Percentiles rank a stretch among this genome's conserved stretches.
Conservation (phyloP, 106 monocot species). For the Dioscorea zingiberensis region DNA sequence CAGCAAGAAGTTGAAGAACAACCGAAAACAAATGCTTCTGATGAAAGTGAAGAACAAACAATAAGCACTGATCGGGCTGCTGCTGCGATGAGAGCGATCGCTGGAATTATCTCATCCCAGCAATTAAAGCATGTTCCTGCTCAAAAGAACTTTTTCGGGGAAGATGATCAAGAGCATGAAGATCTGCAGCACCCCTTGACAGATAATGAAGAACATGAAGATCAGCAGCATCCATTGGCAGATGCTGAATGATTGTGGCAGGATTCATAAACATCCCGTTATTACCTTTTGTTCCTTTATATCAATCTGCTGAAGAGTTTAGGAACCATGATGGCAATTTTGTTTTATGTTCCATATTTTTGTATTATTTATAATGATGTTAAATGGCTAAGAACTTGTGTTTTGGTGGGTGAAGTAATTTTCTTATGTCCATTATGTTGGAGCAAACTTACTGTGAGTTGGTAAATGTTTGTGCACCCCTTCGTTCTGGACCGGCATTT, state of each 20-base stretch:
- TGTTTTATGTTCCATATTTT: no score
- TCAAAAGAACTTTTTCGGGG: conserved; percentile 32
- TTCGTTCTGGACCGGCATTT: no score
- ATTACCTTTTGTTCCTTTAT: no score
- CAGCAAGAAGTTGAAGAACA: conserved; percentile 16
- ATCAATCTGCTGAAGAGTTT: no score
- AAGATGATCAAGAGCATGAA: conserved; percentile 1
- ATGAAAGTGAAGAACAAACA: conserved; percentile 17
- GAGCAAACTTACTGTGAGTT: no score
- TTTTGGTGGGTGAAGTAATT: no score
- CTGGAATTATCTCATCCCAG: conserved; percentile 44
- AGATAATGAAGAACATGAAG: neutral
- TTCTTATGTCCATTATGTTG: no score
- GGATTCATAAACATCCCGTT: no score
- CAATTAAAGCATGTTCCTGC: conserved; percentile 41
- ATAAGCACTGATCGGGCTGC: conserved; percentile 21
- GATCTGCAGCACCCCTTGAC: neutral
- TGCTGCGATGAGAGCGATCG: conserved; percentile 49
- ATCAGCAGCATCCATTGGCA: neutral
- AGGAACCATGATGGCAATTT: no score
- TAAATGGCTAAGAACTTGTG: no score
- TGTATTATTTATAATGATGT: no score
- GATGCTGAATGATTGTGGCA: neutral
- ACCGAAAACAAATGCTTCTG: neutral
- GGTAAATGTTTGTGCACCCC: no score